phyloP scores from a whole-genome alignment of 257 asterid genomes.

The Paraleonurus japonicus region DNA sequence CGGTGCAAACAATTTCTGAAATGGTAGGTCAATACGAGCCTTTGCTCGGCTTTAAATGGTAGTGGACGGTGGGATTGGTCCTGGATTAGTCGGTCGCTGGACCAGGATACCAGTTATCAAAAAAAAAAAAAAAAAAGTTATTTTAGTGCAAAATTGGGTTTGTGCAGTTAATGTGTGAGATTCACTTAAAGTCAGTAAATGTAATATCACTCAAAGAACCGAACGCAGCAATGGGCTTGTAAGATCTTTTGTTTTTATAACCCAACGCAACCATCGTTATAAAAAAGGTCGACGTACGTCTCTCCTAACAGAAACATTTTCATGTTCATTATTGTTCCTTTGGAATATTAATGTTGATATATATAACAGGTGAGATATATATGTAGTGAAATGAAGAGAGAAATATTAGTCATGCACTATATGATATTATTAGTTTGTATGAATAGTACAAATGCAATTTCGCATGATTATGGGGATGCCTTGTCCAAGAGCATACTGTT shows the following conservation, averaged over 20 bases:
- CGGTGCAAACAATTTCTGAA: no score
- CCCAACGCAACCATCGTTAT: conserved; percentile 4
- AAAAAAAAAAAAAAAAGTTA: no score
- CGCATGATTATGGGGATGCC: conserved; percentile 48
- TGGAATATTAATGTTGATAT: not conserved
- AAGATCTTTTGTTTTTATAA: not conserved
- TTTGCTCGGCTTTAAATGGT: no score
- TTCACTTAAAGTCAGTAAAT: conserved; percentile 27
- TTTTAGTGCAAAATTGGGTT: conserved; percentile 7
- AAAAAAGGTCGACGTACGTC: no score
- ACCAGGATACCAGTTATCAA: no score
- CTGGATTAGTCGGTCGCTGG: no score
- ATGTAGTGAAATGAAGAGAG: conserved; percentile 17
- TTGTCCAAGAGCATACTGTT: conserved; percentile 40
- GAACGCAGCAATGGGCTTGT: not conserved
- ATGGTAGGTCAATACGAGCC: no score
- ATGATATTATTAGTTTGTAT: not conserved
- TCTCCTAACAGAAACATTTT: not conserved
- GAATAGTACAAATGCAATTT: not conserved
- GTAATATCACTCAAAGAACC: conserved; percentile 29
- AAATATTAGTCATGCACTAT: not conserved
- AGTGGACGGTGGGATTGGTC: no score
- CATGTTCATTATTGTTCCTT: not conserved
- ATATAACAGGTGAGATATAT: not conserved
- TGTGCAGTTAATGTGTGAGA: conserved; percentile 23